Percentiles rank a stretch among this genome's conserved stretches.
Evolutionary conservation across 257 asterid species (phyloP).

Genomic region (Solanum ahanhuiri): DNA sequence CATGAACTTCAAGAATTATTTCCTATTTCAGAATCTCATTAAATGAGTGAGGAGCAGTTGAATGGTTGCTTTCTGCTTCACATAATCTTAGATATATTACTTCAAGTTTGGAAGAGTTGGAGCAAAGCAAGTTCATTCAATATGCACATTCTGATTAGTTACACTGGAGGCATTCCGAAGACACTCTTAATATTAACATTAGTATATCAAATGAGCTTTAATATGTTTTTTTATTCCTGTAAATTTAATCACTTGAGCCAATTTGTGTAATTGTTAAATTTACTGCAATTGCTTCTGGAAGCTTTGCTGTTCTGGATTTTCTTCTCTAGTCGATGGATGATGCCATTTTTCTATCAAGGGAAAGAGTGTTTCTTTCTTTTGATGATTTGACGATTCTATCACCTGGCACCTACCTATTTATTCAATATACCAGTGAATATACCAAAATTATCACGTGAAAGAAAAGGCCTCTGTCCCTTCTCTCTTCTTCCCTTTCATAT

Average conservation of each 20-base stretch:
- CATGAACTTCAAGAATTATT: conserved; percentile 1
- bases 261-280: not conserved
- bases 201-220: not conserved
- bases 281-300: not conserved
- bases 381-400: not conserved
- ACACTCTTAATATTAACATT: not conserved
- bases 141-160: not conserved
- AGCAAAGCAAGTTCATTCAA: not conserved
- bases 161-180: not conserved
- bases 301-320: not conserved
- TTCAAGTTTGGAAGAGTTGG: not conserved
- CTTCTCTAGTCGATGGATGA: not conserved
- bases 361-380: not conserved
- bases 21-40: not conserved
- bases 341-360: not conserved
- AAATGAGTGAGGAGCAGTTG: not conserved
- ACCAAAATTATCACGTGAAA: not conserved
- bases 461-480: not conserved
- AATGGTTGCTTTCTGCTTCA: not conserved
- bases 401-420: not conserved
- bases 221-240: not conserved
- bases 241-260: not conserved
- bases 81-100: not conserved
- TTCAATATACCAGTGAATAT: not conserved
- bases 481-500: not conserved